phyloP scores from a whole-genome alignment of 2,329 filamentous ascomycete species.

The Aspergillus hiratsukae region DNA sequence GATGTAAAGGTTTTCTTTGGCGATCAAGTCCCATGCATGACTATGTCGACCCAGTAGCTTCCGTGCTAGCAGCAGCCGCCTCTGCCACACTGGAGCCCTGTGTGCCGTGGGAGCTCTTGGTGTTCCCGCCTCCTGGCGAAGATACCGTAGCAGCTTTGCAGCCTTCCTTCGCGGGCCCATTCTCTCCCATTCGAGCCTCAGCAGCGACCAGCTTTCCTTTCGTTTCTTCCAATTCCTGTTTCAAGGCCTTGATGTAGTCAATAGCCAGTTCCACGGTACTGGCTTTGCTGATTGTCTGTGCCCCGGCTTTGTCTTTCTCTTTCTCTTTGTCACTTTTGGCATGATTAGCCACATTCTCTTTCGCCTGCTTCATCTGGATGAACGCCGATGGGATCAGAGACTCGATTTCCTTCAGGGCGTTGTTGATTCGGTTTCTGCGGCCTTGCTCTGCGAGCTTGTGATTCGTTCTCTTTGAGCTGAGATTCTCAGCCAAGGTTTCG shows the following conservation, averaged over 20 bases:
- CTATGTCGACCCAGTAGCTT: conserved; percentile 1
- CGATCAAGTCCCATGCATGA: neutral
- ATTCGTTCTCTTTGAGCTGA: conserved; percentile 93
- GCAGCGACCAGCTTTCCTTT: conserved; percentile 60
- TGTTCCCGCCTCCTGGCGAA: conserved; percentile 1
- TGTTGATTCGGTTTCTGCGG: conserved; percentile 90
- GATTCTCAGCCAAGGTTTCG: conserved; percentile 82
- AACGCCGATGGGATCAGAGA: conserved; percentile 64
- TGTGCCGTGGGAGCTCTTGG: neutral
- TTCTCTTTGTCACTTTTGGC: conserved; percentile 35
- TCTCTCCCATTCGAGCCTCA: conserved; percentile 54
- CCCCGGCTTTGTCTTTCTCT: conserved; percentile 46
- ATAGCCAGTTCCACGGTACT: conserved; percentile 97
- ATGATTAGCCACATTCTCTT: conserved; percentile 38
- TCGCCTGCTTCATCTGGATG: conserved; percentile 41
- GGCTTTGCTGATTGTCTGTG: conserved; percentile 78
- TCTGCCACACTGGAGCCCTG: neutral
- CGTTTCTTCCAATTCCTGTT: conserved; percentile 65
- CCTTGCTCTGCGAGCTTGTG: conserved; percentile 98
- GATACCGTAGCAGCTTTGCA: neutral
- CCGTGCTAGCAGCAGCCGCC: neutral
- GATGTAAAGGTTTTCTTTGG: neutral
- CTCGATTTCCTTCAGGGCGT: conserved; percentile 86
- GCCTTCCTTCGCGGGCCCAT: neutral
- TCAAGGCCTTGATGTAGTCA: conserved; percentile 83